These are phyloP conservation scores for Phytophthora cajani DNA, from an alignment of 352 stramenopile species.

Conservation along the genomic window DNA sequence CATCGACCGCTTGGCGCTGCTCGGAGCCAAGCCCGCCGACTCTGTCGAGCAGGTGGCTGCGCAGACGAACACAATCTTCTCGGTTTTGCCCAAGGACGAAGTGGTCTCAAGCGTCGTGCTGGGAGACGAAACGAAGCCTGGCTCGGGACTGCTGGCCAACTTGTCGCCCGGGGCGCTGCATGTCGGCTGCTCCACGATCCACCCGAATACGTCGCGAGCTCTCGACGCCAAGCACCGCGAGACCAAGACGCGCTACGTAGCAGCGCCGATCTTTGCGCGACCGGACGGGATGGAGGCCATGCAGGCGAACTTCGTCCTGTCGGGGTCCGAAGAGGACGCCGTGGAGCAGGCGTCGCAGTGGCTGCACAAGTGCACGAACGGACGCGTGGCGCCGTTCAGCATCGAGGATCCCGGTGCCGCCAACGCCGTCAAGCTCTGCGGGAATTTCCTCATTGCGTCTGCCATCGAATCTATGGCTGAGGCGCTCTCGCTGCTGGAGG, in stretches of 20 bases:
- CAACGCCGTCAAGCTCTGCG: constrained; percentile 82
- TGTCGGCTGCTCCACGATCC: constrained; percentile 78
- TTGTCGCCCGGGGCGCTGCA: constrained; percentile 50
- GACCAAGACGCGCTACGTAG: constrained; percentile 48
- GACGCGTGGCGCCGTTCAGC: constrained; percentile 59
- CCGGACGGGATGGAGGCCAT: constrained; percentile 74
- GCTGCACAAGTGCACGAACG: constrained; percentile 49
- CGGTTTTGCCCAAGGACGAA: constrained; percentile 74
- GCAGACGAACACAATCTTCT: constrained; percentile 54
- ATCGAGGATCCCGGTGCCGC: constrained; percentile 61
- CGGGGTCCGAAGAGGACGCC: constrained; percentile 43
- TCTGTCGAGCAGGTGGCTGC: constrained; percentile 53
- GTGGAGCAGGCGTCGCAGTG: constrained; percentile 45
- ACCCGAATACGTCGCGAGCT: constrained; percentile 58
- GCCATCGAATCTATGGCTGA: constrained; percentile 86
- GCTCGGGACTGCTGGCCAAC: constrained; percentile 46
- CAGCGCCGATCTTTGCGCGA: constrained; percentile 73
- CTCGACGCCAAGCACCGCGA: constrained; percentile 49
- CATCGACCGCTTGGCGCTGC: constrained; percentile 32
- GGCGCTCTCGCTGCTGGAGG: constrained; percentile 68
- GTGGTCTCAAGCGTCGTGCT: constrained; percentile 54
- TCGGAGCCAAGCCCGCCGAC: constrained; percentile 42
- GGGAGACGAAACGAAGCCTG: constrained; percentile 23
- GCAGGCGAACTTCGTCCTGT: constrained; percentile 72
- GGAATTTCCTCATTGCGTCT: constrained; percentile 83